Conservation (phyloP, 106 monocot genomes). For the Acorus calamus region DNA sequence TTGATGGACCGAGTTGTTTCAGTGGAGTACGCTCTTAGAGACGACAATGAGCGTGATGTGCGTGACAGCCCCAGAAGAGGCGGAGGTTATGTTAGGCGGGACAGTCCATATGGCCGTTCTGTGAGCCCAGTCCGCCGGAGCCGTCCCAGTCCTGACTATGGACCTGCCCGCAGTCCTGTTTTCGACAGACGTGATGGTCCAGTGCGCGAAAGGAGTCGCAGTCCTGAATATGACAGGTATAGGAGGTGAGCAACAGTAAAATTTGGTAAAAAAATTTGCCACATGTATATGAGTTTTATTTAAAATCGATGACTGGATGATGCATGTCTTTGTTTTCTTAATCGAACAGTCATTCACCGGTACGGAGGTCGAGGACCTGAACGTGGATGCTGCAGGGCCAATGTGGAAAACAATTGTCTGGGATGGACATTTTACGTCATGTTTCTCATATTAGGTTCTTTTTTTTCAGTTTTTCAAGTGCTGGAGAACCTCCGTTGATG, state of each 20-base stretch:
- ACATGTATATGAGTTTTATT: background rate
- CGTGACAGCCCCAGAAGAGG: slow-evolving; percentile 56
- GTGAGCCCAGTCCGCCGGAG: slow-evolving; percentile 40
- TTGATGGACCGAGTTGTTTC: slow-evolving; percentile 82
- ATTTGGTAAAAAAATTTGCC: background rate
- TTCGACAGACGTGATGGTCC: slow-evolving; percentile 33
- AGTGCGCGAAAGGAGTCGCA: slow-evolving; percentile 33
- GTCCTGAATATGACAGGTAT: slow-evolving; percentile 56
- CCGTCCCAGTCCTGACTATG: slow-evolving; percentile 62
- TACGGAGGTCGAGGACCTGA: slow-evolving; percentile 34
- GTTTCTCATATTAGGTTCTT: too few species aligned
- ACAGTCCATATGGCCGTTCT: slow-evolving; percentile 57
- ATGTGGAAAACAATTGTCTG: too few species aligned
- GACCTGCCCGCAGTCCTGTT: slow-evolving; percentile 29
- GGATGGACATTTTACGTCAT: too few species aligned
- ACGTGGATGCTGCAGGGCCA: background rate
- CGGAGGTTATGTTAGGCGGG: slow-evolving; percentile 25
- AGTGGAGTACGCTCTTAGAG: slow-evolving; percentile 89
- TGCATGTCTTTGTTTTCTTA: background rate
- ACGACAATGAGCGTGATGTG: slow-evolving; percentile 68
- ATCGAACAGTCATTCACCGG: slow-evolving; percentile 21
- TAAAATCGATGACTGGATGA: background rate
- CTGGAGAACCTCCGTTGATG: too few species aligned
- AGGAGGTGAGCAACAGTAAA: slow-evolving; percentile 26
- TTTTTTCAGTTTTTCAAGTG: too few species aligned